Base-by-base conservation (phyloP, 2,329 filamentous ascomycete species). In the Beauveria varroae region DNA sequence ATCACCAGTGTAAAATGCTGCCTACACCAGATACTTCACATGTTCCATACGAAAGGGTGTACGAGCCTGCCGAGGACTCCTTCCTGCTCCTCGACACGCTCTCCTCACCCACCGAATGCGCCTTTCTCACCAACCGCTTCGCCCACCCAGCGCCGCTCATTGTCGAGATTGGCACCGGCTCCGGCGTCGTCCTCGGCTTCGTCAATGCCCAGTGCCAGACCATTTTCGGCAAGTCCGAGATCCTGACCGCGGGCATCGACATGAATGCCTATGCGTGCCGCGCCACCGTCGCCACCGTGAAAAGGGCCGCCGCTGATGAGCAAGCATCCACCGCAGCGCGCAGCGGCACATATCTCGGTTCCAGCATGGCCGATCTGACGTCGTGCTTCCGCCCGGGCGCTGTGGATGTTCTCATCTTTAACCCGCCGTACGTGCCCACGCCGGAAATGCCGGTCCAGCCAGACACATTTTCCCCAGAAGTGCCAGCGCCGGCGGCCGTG, bases 31-130 rank as follows among this genome's bases (percentile, higher is more conserved):
- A 91, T 62, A 99, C 95, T 3, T 90, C 90, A 24, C 95, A 99
- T 76, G 90, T 98, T 63, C 85, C 88, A 60, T 96, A 93, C 75
- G 85, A 90, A 73, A 86, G 88, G 60, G 87, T 98, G 67, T 99
- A 99, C 76, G 93, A 97, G 71, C 95, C 95, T 41, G 89, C 93
- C 12, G 95, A 99, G 75, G 95, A 99, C 77, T 97, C 93, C 5
- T 99, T 91, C 72, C 84, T 99, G 50, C 83, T 99, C 54, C 85
- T 99, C 34, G 93, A 99, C 76, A 96, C 93, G 0, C 82, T 99
- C 50, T 93, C 93, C 0, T 88, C 87, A 1, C 63, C 79, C 0
- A 72, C 82, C 2, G 91, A 96, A 75, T 84, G 79, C 4, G 67
- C 76, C 26, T 96, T 91, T 73, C 84, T 97, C 22, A 78, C 79